phyloP scores from a whole-genome alignment of 805 yeast species.

The Candida orba region DNA sequence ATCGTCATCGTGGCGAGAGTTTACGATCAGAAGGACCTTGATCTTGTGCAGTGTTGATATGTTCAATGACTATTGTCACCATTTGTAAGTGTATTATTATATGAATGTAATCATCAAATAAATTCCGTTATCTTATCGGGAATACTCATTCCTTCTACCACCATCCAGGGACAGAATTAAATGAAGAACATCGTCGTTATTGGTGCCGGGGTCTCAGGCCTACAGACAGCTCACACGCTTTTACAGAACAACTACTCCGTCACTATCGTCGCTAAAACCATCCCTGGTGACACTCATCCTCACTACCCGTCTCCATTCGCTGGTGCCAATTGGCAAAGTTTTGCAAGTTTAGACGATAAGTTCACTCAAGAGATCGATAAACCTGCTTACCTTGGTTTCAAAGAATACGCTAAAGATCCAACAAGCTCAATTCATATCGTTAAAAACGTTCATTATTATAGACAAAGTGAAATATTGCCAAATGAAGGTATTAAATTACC shows the following conservation, averaged over 20 bases:
- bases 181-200: slow-evolving; percentile 1
- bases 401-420: slow-evolving; percentile 42
- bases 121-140: neutral
- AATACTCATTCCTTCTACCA: neutral
- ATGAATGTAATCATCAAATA: too few species aligned
- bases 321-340: slow-evolving; percentile 66
- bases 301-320: slow-evolving; percentile 62
- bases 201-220: slow-evolving; percentile 48
- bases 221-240: slow-evolving; percentile 42
- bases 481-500: slow-evolving; percentile 26
- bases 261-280: slow-evolving; percentile 34
- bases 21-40: slow-evolving; percentile 5
- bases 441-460: slow-evolving; percentile 13
- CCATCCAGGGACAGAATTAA: neutral
- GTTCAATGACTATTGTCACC: too few species aligned
- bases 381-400: slow-evolving; percentile 40
- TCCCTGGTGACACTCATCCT: slow-evolving; percentile 51
- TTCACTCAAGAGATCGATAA: slow-evolving; percentile 37
- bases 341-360: slow-evolving; percentile 37
- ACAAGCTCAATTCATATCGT: slow-evolving; percentile 38
- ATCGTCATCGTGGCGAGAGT: slow-evolving; percentile 3
- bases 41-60: neutral
- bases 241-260: slow-evolving; percentile 34
- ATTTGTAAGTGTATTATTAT: too few species aligned
- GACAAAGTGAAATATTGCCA: slow-evolving; percentile 9